These are phyloP conservation scores for Pythium myriotylum DNA, from an alignment of 352 stramenopile genomes.

Conservation along the genomic window DNA sequence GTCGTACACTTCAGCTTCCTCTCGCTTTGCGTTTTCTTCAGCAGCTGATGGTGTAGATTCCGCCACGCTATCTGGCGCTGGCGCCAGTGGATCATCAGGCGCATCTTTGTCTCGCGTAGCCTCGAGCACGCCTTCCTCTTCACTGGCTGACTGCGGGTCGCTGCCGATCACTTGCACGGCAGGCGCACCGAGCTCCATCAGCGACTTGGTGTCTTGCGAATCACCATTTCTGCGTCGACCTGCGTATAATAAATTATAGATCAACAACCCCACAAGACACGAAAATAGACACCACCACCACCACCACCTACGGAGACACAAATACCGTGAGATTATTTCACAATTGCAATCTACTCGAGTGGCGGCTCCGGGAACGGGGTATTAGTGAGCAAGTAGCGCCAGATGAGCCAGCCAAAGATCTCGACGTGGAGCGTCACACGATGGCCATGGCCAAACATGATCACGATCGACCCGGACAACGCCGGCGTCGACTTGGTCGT, in stretches of 20 bases:
- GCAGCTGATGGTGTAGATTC: background rate
- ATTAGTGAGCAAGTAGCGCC: conserved; percentile 84
- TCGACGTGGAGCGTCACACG: conserved; percentile 85
- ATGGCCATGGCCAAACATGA: conserved; percentile 84
- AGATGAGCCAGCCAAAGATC: conserved; percentile 87
- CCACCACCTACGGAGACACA: too few relatives aligned
- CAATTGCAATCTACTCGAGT: too few relatives aligned
- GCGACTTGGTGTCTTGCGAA: background rate
- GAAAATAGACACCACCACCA: background rate
- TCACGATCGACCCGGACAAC: conserved; percentile 76
- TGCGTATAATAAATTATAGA: background rate
- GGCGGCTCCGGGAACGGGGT: conserved; percentile 69
- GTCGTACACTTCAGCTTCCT: conserved; percentile 3
- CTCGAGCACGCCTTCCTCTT: too few relatives aligned
- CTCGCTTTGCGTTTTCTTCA: background rate
- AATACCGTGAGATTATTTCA: too few relatives aligned
- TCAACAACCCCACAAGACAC: background rate
- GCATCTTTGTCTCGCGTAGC: too few relatives aligned
- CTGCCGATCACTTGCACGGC: background rate
- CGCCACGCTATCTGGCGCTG: background rate
- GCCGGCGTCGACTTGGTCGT: conserved; percentile 79
- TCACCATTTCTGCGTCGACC: background rate
- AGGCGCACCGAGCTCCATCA: background rate
- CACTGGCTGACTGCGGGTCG: background rate
- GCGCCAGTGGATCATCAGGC: background rate